Conservation (phyloP, 2,329 filamentous ascomycete species). For the Seiridium unicorne region DNA sequence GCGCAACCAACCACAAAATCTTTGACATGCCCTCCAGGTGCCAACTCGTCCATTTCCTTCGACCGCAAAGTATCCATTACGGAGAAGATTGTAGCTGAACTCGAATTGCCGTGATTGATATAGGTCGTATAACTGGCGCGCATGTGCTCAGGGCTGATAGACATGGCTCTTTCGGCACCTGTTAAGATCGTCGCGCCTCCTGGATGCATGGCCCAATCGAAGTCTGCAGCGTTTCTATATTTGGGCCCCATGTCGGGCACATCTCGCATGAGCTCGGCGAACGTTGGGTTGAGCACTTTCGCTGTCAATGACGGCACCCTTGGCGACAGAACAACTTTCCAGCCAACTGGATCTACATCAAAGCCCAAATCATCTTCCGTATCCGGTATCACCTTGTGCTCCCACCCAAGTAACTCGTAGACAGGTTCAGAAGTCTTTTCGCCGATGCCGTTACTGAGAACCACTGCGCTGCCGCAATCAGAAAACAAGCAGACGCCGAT, state of each 20-base stretch:
- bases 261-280: conserved; percentile 50
- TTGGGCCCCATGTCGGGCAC: conserved; percentile 41
- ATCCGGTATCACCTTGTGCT: conserved; percentile 60
- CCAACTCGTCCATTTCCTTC: conserved; percentile 58
- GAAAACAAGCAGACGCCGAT: conserved; percentile 69
- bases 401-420: conserved; percentile 65
- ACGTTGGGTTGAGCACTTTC: conserved; percentile 50
- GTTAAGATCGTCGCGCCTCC: conserved; percentile 66
- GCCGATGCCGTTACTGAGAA: conserved; percentile 64
- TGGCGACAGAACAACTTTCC: conserved; percentile 65
- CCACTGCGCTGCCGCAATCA: conserved; percentile 65
- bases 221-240: conserved; percentile 51
- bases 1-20: conserved; percentile 66
- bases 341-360: conserved; percentile 62
- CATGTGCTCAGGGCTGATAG: conserved; percentile 61
- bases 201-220: conserved; percentile 74
- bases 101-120: conserved; percentile 66
- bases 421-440: conserved; percentile 38
- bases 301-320: conserved; percentile 58
- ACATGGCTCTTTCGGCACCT: conserved; percentile 58
- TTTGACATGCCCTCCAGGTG: conserved; percentile 44
- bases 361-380: conserved; percentile 64
- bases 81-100: conserved; percentile 67
- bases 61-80: conserved; percentile 61
- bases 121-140: conserved; percentile 70